Percentiles rank a stretch among this genome's conserved stretches.
These are phyloP conservation scores for Metschnikowia drakensbergensis DNA, from an alignment of 805 yeast species.

Conservation along the genomic window DNA sequence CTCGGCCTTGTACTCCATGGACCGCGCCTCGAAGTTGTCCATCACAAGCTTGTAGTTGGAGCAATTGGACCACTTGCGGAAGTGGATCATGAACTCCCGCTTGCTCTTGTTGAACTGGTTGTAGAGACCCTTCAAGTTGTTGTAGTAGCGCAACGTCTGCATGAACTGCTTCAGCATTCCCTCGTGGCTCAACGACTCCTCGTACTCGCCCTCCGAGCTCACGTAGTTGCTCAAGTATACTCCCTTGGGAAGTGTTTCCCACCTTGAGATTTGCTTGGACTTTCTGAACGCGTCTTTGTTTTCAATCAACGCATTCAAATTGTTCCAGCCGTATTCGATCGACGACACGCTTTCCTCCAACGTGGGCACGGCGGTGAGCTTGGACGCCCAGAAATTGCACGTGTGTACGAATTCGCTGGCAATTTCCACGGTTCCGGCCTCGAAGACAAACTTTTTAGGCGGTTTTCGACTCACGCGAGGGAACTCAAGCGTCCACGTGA, in stretches of 20 bases:
- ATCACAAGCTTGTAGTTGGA: slow-evolving; percentile 36
- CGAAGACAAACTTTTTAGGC: slow-evolving; percentile 50
- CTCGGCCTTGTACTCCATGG: slow-evolving; percentile 44
- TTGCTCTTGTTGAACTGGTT: slow-evolving; percentile 30
- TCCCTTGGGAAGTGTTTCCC: slow-evolving; percentile 42
- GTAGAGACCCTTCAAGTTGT: slow-evolving; percentile 34
- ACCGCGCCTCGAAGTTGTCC: slow-evolving; percentile 38
- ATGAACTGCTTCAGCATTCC: slow-evolving; percentile 44
- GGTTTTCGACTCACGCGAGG: slow-evolving; percentile 40
- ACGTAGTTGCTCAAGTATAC: slow-evolving; percentile 36
- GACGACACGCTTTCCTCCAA: slow-evolving; percentile 66
- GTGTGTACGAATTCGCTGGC: slow-evolving; percentile 71
- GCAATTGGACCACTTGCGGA: slow-evolving; percentile 24
- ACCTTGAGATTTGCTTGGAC: slow-evolving; percentile 35
- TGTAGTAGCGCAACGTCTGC: slow-evolving; percentile 40
- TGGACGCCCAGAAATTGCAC: slow-evolving; percentile 88
- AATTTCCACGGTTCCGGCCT: slow-evolving; percentile 61
- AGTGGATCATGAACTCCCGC: slow-evolving; percentile 26
- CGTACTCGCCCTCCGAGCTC: slow-evolving; percentile 16
- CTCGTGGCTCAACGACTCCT: slow-evolving; percentile 24
- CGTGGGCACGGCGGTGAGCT: slow-evolving; percentile 75
- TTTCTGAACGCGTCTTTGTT: slow-evolving; percentile 29
- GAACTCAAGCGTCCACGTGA: slow-evolving; percentile 52
- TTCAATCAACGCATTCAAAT: slow-evolving; percentile 30
- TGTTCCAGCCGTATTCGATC: slow-evolving; percentile 79